A percentile compares a stretch with the other conserved stretches of the same genome.
These are phyloP conservation scores for Blastobotrys petasosporus DNA, from an alignment of 1,139 yeast genomes.

Conservation along the genomic window DNA sequence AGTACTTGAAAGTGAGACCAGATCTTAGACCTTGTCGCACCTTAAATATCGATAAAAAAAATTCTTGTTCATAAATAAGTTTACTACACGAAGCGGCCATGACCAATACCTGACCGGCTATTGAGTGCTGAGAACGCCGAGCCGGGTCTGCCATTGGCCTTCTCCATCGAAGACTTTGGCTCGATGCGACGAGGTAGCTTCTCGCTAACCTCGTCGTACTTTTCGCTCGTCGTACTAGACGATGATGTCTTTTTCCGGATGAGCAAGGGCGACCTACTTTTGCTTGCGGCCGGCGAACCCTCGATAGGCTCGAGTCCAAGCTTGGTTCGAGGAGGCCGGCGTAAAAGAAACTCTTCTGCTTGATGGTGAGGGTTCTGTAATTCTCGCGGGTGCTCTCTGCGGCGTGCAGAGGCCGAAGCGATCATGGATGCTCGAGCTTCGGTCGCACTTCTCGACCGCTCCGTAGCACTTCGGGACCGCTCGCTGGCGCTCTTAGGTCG, in stretches of 20 bases:
- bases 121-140: slow-evolving; percentile 25
- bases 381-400: not conserved
- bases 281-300: slow-evolving; percentile 18
- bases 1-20: too few relatives aligned
- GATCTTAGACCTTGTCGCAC: too few relatives aligned
- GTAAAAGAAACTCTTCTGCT: slow-evolving; percentile 5
- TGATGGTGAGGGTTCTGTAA: not conserved
- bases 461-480: too few relatives aligned
- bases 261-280: not conserved
- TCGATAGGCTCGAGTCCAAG: slow-evolving; percentile 18
- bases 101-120: slow-evolving; percentile 22
- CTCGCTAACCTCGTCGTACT: not conserved
- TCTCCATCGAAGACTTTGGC: not conserved
- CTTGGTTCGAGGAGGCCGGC: slow-evolving; percentile 8
- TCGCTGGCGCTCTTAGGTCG: not conserved
- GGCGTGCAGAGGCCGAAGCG: not conserved
- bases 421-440: too few relatives aligned
- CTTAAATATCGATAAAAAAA: too few relatives aligned
- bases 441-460: too few relatives aligned
- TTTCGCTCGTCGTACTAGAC: not conserved
- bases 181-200: not conserved
- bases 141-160: slow-evolving; percentile 19
- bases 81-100: slow-evolving; percentile 18
- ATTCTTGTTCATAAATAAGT: not conserved
- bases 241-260: not conserved